Base-by-base conservation (phyloP, 345 rosid genomes). In the Eucalyptus tenuipes region DNA sequence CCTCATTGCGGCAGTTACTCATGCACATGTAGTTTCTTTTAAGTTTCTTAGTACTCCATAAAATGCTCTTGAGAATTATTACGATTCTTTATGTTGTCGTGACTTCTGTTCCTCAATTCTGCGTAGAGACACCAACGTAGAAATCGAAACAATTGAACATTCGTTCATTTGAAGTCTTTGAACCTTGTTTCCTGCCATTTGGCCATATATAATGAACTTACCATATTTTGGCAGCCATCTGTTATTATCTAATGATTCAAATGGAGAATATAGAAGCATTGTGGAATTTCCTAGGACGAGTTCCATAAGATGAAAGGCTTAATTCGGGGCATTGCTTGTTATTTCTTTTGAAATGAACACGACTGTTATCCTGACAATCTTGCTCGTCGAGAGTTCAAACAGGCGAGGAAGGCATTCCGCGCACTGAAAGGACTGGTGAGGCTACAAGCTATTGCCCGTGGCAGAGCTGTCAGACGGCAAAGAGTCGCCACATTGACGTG, bases 351-450 rank as follows among this genome's bases (percentile, higher is more conserved):
- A 52, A 52, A 18, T 12, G 87, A 10, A 50, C 57, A 18, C 24
- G n/a, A 52, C 59, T 84, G 25, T 75, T 75, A 75, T 20, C 44
- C 29, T 20, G 47, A 75, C 47, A 75, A 37, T 40, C 47, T 75
- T 6, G 84, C 84, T 75, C 15, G 29, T 20, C 16, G 84, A 75
- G 84, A 11, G 17, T n/a, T 52, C 59, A 86, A 89, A 49, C 91
- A 97, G 99, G 99, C 99, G 2, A 96, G 96, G 93, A 97, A 96
- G 93, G 99, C 99, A 7, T 91, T 97, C 86, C 89, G 96, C 24
- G 99, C 99, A 44, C 87, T 97, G 40, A 96, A 95, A 90, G 99
- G 98, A 88, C 85, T 96, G 20, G 98, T 96, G 91, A 95, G 91
- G 94, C 96, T 97, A 66, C 99, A 97, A 94, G 98, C 99, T 31